Percentiles rank a stretch among this genome's conserved stretches.
Evolutionary conservation across 495 filamentous ascomycete species (phyloP).

Genomic region (Tuber borchii): DNA sequence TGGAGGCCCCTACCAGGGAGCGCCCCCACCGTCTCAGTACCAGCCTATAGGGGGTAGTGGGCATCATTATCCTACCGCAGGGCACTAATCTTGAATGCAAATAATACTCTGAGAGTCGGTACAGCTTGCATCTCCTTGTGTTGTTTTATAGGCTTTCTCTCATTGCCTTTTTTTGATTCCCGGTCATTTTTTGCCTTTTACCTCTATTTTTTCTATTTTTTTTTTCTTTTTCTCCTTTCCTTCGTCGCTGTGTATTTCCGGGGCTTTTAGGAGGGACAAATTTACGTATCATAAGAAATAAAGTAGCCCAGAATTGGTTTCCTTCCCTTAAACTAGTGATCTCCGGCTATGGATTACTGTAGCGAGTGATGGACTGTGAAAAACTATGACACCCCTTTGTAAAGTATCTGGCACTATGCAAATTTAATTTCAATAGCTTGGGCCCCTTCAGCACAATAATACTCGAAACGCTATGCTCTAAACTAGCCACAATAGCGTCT

Average conservation of each 20-base stretch:
- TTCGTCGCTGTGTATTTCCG: neutral
- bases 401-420: neutral
- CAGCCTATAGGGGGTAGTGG: constrained; percentile 25
- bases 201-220: neutral
- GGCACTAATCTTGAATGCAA: neutral
- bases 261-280: neutral
- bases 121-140: neutral
- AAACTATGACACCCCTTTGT: neutral
- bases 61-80: neutral
- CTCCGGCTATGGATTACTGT: neutral
- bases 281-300: neutral
- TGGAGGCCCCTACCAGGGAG: constrained; percentile 31
- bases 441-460: constrained; percentile 57
- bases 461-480: constrained; percentile 69
- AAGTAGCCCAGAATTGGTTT: neutral
- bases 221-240: too few relatives aligned
- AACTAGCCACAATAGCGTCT: constrained; percentile 63
- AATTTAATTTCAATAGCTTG: neutral
- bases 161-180: constrained; percentile 16
- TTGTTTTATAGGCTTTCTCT: constrained; percentile 1
- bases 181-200: neutral
- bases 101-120: neutral
- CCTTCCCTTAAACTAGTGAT: neutral
- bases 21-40: constrained; percentile 34
- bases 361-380: neutral